Conservation (phyloP, 208 protist genomes). For the Wallacemonas sp. region DNA sequence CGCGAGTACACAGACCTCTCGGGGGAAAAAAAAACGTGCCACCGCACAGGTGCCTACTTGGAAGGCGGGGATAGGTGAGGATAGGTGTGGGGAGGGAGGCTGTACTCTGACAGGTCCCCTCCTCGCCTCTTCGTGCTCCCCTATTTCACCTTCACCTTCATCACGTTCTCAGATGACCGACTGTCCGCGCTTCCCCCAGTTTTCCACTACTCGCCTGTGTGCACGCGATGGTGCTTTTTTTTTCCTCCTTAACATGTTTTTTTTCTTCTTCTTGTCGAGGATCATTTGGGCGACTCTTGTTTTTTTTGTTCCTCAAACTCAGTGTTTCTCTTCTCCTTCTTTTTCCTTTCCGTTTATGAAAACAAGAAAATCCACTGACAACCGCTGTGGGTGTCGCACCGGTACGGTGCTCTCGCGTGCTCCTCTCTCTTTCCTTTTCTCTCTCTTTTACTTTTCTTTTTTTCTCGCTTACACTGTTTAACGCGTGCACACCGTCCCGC, state of each 20-base stretch:
- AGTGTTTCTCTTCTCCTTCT: constrained; percentile 14
- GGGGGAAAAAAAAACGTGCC: too few relatives aligned
- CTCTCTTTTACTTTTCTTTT: constrained; percentile 8
- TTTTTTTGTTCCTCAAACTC: neutral
- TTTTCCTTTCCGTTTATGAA: neutral
- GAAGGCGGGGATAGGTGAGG: too few relatives aligned
- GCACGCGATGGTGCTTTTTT: too few relatives aligned
- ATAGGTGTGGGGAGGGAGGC: too few relatives aligned
- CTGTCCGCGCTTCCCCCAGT: neutral
- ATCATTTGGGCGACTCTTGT: neutral
- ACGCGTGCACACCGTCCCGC: too few relatives aligned
- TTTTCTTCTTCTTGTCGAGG: too few relatives aligned
- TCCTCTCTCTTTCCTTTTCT: constrained; percentile 5
- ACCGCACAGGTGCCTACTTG: too few relatives aligned
- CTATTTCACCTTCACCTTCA: neutral
- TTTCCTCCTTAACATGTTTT: neutral
- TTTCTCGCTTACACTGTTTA: neutral
- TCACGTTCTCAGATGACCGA: neutral
- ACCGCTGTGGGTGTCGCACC: too few relatives aligned
- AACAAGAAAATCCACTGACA: neutral
- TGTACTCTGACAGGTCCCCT: too few relatives aligned
- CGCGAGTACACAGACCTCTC: too few relatives aligned
- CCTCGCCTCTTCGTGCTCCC: constrained; percentile 12
- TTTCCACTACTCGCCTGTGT: neutral
- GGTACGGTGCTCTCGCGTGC: too few relatives aligned